A percentile compares a stretch with the other conserved stretches of the same genome.
phyloP scores from a whole-genome alignment of 164 flowering plant genomes.

The Aristolochia californica region DNA sequence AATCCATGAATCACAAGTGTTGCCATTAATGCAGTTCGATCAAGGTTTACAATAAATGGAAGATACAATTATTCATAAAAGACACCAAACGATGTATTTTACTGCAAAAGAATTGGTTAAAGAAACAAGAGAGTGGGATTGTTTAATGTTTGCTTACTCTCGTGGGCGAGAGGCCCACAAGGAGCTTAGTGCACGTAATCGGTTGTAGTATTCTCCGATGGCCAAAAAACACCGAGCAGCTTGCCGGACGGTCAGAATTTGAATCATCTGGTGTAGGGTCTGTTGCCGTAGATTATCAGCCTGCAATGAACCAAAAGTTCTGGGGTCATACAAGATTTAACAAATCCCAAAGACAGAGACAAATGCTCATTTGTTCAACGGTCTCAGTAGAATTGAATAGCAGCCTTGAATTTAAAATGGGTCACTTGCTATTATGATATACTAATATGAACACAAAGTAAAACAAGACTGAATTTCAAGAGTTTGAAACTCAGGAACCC shows the following conservation, averaged over 20 bases:
- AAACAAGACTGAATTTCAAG: conserved; percentile 14
- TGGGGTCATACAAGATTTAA: neutral
- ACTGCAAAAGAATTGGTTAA: no score
- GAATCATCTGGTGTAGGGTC: conserved; percentile 76
- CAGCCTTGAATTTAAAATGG: conserved; percentile 2
- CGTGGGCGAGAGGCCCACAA: conserved; percentile 90
- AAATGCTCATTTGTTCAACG: conserved; percentile 4
- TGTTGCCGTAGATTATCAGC: conserved; percentile 96
- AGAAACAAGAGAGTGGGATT: neutral
- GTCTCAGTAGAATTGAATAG: neutral
- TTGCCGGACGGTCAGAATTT: conserved; percentile 74
- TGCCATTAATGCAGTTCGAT: neutral
- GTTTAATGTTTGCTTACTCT: conserved; percentile 43
- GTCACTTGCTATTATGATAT: neutral
- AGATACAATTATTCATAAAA: neutral
- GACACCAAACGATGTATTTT: neutral
- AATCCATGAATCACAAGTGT: neutral
- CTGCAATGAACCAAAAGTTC: conserved; percentile 19
- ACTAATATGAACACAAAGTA: conserved; percentile 12
- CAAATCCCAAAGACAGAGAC: conserved; percentile 3
- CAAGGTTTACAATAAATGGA: neutral
- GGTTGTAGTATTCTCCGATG: conserved; percentile 78
- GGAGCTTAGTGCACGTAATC: conserved; percentile 85
- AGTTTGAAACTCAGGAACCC: conserved; percentile 16
- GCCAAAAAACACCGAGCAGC: conserved; percentile 82